A percentile compares a stretch with the other conserved stretches of the same genome.
Evolutionary conservation across 805 yeast species (phyloP).

Genomic region (Grigorovia jiainica): DNA sequence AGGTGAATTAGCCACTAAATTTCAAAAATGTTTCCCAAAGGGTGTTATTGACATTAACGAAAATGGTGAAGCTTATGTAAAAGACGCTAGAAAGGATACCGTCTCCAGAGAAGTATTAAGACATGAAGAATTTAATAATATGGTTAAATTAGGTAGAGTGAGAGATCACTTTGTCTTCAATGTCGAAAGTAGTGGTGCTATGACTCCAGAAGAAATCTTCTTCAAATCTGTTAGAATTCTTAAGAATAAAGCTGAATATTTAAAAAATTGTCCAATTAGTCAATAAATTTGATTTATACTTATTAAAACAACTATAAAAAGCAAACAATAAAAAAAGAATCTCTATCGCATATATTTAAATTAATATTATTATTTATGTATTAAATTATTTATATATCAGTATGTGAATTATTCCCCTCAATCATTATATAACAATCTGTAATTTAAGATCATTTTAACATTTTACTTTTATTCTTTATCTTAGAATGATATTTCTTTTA

Average conservation of each 20-base stretch:
- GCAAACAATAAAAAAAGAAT: not conserved
- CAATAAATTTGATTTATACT: conserved; percentile 28
- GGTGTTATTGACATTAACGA: conserved; percentile 79
- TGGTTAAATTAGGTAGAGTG: conserved; percentile 82
- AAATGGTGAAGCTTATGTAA: conserved; percentile 64
- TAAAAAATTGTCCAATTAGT: conserved; percentile 69
- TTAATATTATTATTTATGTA: too few relatives aligned
- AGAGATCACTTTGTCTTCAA: conserved; percentile 92
- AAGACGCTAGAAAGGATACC: conserved; percentile 89
- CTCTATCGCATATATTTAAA: not conserved
- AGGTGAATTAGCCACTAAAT: conserved; percentile 68
- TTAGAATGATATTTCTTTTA: conserved; percentile 3
- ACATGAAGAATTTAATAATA: conserved; percentile 82
- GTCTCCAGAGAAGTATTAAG: conserved; percentile 94
- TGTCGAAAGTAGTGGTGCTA: conserved; percentile 92
- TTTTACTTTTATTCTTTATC: too few relatives aligned
- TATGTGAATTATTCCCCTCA: not conserved
- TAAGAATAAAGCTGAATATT: conserved; percentile 73
- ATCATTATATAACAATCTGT: not conserved
- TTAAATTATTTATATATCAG: not conserved
- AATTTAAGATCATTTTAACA: not conserved
- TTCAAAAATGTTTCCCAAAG: conserved; percentile 83
- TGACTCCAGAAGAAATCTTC: conserved; percentile 94
- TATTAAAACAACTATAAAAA: not conserved
- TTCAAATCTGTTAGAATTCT: conserved; percentile 80